Percentiles rank a stretch among this genome's conserved stretches.
Evolutionary conservation across 2,329 filamentous ascomycete genomes (phyloP).

Genomic region (Exophiala calicioides): DNA sequence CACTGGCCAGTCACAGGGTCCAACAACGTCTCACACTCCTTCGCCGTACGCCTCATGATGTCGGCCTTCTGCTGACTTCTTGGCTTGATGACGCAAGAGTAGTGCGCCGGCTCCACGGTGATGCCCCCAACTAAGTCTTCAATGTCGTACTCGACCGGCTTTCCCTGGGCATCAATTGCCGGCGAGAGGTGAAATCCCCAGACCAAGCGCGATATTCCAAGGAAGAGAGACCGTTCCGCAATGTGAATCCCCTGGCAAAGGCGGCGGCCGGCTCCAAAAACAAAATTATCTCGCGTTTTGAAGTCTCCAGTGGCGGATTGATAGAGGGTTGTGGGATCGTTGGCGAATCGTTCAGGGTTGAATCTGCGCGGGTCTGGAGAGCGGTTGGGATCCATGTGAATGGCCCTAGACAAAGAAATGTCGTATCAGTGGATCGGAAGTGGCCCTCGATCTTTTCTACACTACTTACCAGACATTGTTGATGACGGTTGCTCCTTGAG

Average conservation of each 20-base stretch:
- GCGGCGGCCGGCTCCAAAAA: conserved; percentile 36
- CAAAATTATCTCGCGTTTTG: conserved; percentile 31
- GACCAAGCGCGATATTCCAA: conserved; percentile 32
- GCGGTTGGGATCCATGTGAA: conserved; percentile 34
- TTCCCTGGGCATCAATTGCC: conserved; percentile 11
- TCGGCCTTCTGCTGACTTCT: conserved; percentile 6
- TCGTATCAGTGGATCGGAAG: no score
- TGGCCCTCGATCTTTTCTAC: no score
- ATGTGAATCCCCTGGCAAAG: conserved; percentile 39
- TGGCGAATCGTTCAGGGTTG: conserved; percentile 34
- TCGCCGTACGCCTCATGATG: conserved; percentile 4
- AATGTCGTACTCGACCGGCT: conserved; percentile 21
- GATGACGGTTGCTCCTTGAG: conserved; percentile 25
- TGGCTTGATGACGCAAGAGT: conserved; percentile 4
- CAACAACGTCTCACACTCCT: conserved; percentile 21
- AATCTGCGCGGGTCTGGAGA: conserved; percentile 35
- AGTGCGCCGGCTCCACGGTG: conserved; percentile 3
- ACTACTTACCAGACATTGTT: conserved; percentile 30
- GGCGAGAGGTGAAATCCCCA: conserved; percentile 37
- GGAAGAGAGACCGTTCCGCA: conserved; percentile 35
- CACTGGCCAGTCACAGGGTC: conserved; percentile 35
- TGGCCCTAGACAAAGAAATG: conserved; percentile 14
- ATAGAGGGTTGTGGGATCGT: conserved; percentile 34
- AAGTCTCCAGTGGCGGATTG: conserved; percentile 38
- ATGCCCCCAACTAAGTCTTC: conserved; percentile 6